phyloP scores from a whole-genome alignment of 495 filamentous ascomycete genomes.

The Talaromyces proteolyticus region DNA sequence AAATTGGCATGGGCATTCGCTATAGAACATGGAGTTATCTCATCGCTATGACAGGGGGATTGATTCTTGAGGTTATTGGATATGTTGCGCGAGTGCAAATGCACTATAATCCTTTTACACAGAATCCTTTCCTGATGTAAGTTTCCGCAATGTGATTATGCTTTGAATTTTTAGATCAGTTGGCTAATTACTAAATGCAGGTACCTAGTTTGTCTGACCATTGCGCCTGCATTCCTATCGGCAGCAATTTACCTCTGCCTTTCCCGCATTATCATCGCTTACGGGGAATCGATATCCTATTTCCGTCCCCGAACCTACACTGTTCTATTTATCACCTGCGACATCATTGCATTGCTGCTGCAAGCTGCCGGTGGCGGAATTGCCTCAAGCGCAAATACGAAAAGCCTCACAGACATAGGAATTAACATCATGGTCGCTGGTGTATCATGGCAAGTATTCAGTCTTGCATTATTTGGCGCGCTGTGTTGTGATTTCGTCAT shows the following conservation, averaged over 20 bases:
- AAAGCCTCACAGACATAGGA: slow-evolving; percentile 22
- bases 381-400: slow-evolving; percentile 32
- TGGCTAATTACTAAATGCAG: slow-evolving; percentile 12
- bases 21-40: slow-evolving; percentile 26
- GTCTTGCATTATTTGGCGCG: slow-evolving; percentile 44
- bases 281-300: slow-evolving; percentile 39
- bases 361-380: slow-evolving; percentile 50
- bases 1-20: slow-evolving; percentile 20
- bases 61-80: slow-evolving; percentile 32
- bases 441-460: slow-evolving; percentile 47
- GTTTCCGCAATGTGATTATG: slow-evolving; percentile 6
- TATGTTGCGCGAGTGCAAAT: slow-evolving; percentile 32
- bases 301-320: slow-evolving; percentile 45
- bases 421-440: slow-evolving; percentile 52
- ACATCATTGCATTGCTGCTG: slow-evolving; percentile 47
- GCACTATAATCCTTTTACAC: slow-evolving; percentile 30
- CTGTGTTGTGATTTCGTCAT: slow-evolving; percentile 44
- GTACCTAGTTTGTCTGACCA: slow-evolving; percentile 46
- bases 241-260: slow-evolving; percentile 54
- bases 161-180: slow-evolving; percentile 1
- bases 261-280: slow-evolving; percentile 42
- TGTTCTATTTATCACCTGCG: slow-evolving; percentile 45
- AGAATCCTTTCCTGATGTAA: slow-evolving; percentile 32
- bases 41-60: slow-evolving; percentile 16
- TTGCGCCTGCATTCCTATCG: slow-evolving; percentile 50